Evolutionary conservation across 2,329 filamentous ascomycete genomes (phyloP).

Genomic region (Epichloe hybrida): DNA sequence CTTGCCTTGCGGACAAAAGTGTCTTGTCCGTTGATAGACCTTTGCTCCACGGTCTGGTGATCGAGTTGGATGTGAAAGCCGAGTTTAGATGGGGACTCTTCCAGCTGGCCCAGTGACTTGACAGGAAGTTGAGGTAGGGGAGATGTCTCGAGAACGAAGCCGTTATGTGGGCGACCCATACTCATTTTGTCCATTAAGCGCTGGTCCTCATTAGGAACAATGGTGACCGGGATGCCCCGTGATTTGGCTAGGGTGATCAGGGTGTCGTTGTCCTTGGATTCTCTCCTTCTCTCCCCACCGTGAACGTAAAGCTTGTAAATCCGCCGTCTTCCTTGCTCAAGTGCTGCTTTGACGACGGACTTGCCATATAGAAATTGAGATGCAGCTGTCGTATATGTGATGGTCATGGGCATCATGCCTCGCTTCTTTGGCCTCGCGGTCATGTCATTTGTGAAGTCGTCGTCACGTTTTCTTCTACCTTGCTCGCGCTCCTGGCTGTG

Average conservation of each 20-base stretch:
- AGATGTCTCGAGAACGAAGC: constrained; percentile 75
- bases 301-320: constrained; percentile 78
- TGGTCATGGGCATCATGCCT: constrained; percentile 23
- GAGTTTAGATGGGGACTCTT: constrained; percentile 27
- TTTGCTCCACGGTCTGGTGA: constrained; percentile 62
- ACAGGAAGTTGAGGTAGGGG: constrained; percentile 63
- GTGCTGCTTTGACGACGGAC: constrained; percentile 65
- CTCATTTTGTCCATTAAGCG: constrained; percentile 73
- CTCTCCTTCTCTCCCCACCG: constrained; percentile 40
- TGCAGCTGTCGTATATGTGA: constrained; percentile 62
- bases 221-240: constrained; percentile 39
- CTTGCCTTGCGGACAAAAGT: constrained; percentile 28
- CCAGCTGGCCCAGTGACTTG: constrained; percentile 37
- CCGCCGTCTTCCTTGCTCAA: constrained; percentile 52
- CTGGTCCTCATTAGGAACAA: constrained; percentile 47
- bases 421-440: constrained; percentile 10
- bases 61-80: constrained; percentile 48
- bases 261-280: constrained; percentile 29
- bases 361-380: constrained; percentile 86
- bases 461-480: background rate
- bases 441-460: background rate
- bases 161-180: constrained; percentile 74
- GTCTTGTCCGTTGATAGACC: constrained; percentile 54
- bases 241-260: constrained; percentile 33
- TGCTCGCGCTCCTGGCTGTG: background rate